Conservation (phyloP, 2,329 filamentous ascomycete genomes). For the Paracamarosporium sp. region DNA sequence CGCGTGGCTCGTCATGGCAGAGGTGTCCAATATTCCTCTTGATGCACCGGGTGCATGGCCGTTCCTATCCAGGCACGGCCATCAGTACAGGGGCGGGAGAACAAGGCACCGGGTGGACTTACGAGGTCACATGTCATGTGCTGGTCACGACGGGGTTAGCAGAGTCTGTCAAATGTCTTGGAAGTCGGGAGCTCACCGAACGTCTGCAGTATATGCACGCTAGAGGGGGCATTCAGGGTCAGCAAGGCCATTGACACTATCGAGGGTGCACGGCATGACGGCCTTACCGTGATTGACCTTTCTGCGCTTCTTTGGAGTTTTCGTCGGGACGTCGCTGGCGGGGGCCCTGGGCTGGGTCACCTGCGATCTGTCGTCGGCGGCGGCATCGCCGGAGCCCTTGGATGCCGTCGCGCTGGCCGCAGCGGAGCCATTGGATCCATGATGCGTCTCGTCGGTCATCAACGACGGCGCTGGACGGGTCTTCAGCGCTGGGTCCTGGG, state of each 20-base stretch:
- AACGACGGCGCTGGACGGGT: constrained; percentile 38
- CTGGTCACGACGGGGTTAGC: constrained; percentile 46
- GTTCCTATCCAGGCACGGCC: constrained; percentile 68
- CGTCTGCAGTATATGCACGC: constrained; percentile 62
- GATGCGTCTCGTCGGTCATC: constrained; percentile 46
- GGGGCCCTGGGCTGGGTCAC: constrained; percentile 35
- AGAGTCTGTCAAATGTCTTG: constrained; percentile 29
- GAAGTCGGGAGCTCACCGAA: constrained; percentile 50
- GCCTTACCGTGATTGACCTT: constrained; percentile 61
- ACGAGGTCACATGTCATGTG: constrained; percentile 63
- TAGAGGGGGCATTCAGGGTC: constrained; percentile 33
- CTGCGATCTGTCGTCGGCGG: constrained; percentile 30
- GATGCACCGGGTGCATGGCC: constrained; percentile 95
- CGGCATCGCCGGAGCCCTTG: constrained; percentile 37
- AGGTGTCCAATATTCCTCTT: constrained; percentile 98
- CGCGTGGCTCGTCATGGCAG: constrained; percentile 96
- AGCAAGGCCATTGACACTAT: constrained; percentile 33
- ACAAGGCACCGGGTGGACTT: constrained; percentile 27
- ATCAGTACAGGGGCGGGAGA: constrained; percentile 40
- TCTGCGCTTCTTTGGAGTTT: constrained; percentile 56
- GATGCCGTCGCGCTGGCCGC: constrained; percentile 41
- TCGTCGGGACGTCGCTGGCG: constrained; percentile 37
- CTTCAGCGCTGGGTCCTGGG: constrained; percentile 34
- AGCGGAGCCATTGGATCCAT: constrained; percentile 46
- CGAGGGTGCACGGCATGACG: constrained; percentile 29